Evolutionary conservation across 164 flowering plant genomes (phyloP), one percentile per base, ranked within the genome.

Genomic region (Buxus sempervirens): DNA sequence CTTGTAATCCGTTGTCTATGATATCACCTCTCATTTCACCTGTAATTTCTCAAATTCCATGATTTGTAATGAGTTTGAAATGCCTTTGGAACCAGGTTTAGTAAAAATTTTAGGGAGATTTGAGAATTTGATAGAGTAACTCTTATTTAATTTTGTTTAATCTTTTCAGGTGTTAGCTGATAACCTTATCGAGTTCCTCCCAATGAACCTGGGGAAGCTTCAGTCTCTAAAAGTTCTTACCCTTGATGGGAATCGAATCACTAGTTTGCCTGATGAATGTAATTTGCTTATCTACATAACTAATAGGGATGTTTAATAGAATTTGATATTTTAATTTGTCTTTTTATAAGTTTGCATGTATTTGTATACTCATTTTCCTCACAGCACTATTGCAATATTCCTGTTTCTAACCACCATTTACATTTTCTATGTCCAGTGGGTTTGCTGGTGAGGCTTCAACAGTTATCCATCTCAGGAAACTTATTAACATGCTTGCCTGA

Each of bases 191-290:
- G 88, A 85, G 75, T 82, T 81, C 61, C 85, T 95, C 23, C 98
- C 97, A 25, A 64, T 79, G 71, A 90, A 88, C 79, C 54, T 91
- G 80, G 98, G 96, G 77, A 90, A 89, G 66, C 96, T 91, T 65
- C 90, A 91, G 69, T 83, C 92, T 59, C 65, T 91, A 22, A 95
- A 95, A 81, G 78, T 85, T 64, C 74, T 89, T 77, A 85, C 75
- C 13, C 87, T 95, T 73, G 98, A 91, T 77, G 86, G 82, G 59
- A 95, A 95, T 72, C 85, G 74, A 54, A 64, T 90, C 58, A 78
- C 85, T 62, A 72, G 81, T 66, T 77, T 95, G 81, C 98, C 97
- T 70, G 97, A 90, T 87, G 97, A 91, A 86, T 85, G 98, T 95
- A 86, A 82, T 80, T 71, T 74, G 68, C 75, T 80, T 58, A 48